Base-by-base conservation (phyloP, 768 basidiomycete species). In the Cyclocybe aegerita region DNA sequence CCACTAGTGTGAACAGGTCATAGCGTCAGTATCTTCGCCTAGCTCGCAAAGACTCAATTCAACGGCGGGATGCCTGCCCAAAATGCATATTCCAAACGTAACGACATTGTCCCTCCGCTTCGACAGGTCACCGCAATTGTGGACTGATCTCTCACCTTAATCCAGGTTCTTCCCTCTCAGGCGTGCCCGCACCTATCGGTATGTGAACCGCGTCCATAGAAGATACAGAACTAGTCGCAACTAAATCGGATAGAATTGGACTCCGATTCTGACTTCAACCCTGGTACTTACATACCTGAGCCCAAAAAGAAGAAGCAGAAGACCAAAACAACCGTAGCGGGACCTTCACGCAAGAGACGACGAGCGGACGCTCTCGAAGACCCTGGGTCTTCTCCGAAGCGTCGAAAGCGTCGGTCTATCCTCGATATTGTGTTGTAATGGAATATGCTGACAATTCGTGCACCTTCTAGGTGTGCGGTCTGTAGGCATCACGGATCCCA, bases 261-360 rank as follows among this genome's bases (percentile, higher is more conserved):
- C 57, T 75, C 77, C 0, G 79, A 81, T 57, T 69, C 76, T 31
- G 78, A 80, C 42, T 81, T 81, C 55, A 70, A 68, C 23, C 67
- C 77, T 3, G 75, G 76, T 1, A 51, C 60, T 6, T 73, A 71
- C 51, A 47, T 73, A 4, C 66, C 65, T 16, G 70, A 73, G 52
- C 45, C 53, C 3, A 60, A 50, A 38, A 60, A 48, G 42, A 60
- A 48, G 42, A 72, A 61, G 48, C 71, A 68, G 48, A 70, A 66
- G 43, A 32, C 34, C n/a, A 53, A 50, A 36, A 39, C 43, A 7
- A 45, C 52, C 2, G 34, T 44, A 12, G 45, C 56, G n/a, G 46
- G 42, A 9, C 46, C 48, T 11, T 33, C 49, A 11, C 46, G 44
- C 3, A 63, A 57, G 35, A 54, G 52, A 34, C 46, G 55, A 40